Conservation (phyloP, 768 basidiomycete species). For the Podaxis carcinomalis region DNA sequence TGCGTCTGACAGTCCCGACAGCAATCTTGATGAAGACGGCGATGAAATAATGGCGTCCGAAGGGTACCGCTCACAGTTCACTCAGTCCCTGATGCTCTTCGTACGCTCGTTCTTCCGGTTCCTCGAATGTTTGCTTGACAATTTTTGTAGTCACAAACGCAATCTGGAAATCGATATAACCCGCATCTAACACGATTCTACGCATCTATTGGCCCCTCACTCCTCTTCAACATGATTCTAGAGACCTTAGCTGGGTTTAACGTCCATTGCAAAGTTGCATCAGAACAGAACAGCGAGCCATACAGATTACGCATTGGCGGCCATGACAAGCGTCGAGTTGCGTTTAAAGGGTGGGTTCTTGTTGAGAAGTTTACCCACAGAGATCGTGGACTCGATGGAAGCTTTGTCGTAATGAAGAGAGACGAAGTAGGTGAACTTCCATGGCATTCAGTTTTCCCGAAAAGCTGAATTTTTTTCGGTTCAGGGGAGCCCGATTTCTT, state of each 20-base stretch:
- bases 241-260: constrained; percentile 44
- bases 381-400: constrained; percentile 43
- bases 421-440: constrained; percentile 49
- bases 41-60: constrained; percentile 59
- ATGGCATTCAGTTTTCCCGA: neutral
- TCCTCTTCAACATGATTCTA: constrained; percentile 50
- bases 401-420: constrained; percentile 67
- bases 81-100: constrained; percentile 76
- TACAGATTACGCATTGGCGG: constrained; percentile 61
- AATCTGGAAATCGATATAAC: constrained; percentile 65
- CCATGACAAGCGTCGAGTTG: constrained; percentile 56
- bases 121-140: neutral
- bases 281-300: neutral
- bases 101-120: constrained; percentile 38
- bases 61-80: constrained; percentile 65
- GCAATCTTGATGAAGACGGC: constrained; percentile 45
- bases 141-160: constrained; percentile 69
- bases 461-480: neutral
- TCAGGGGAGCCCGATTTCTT: constrained; percentile 17
- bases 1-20: constrained; percentile 6
- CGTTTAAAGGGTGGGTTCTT: constrained; percentile 72
- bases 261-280: constrained; percentile 42
- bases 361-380: constrained; percentile 51
- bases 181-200: constrained; percentile 84
- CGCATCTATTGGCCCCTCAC: constrained; percentile 47